Evolutionary conservation across 345 rosid species (phyloP).

Genomic region (Euphorbia lathyris): DNA sequence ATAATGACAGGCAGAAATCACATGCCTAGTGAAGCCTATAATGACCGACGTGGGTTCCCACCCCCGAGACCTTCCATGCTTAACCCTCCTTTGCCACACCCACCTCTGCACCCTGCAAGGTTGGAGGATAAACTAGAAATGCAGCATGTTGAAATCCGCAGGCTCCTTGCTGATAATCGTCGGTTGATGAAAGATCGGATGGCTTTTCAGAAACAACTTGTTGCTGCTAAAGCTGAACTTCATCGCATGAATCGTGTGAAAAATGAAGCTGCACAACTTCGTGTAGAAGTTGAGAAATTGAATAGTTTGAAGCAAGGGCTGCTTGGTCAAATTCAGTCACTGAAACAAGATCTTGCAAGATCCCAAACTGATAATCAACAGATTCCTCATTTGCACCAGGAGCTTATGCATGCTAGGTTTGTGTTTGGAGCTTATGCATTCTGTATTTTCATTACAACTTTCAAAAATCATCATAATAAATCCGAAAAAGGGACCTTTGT

Average conservation of each 20-base stretch:
- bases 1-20: conserved; percentile 87
- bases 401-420: conserved; percentile 86
- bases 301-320: no score
- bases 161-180: conserved; percentile 73
- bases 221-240: conserved; percentile 78
- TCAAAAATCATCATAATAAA: no score
- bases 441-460: background rate
- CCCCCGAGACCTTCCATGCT: conserved; percentile 59
- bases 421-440: conserved; percentile 8
- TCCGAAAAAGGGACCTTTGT: no score
- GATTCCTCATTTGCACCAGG: no score
- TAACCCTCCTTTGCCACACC: conserved; percentile 58
- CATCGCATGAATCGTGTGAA: conserved; percentile 82
- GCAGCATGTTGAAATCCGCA: conserved; percentile 68
- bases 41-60: conserved; percentile 59
- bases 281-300: conserved; percentile 69
- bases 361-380: no score
- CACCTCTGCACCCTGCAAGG: conserved; percentile 65
- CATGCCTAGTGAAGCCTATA: conserved; percentile 55
- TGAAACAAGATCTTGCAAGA: no score
- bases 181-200: conserved; percentile 69
- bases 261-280: conserved; percentile 64
- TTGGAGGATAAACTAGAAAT: conserved; percentile 85
- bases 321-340: no score
- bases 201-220: conserved; percentile 69